phyloP scores from a whole-genome alignment of 495 filamentous ascomycete genomes.

The Astrocystis sublimbata region DNA sequence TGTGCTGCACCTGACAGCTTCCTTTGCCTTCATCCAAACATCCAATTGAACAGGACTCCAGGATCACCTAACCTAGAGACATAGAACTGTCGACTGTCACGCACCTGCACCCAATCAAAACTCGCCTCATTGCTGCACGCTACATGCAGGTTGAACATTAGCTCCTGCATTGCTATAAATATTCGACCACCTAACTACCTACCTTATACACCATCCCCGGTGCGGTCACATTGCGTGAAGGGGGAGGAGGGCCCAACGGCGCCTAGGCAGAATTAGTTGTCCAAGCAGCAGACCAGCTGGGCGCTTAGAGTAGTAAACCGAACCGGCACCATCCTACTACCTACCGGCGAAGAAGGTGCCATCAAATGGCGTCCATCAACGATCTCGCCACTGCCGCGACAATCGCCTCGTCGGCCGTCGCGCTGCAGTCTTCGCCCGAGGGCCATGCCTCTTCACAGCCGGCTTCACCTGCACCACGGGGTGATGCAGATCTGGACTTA shows the following conservation, averaged over 20 bases:
- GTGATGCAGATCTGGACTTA: too few species aligned
- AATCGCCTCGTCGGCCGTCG: slow-evolving; percentile 39
- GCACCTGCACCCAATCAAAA: slow-evolving; percentile 6
- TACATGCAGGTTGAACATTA: background rate
- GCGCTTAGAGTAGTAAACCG: background rate
- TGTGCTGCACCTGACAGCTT: background rate
- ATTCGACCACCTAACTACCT: too few species aligned
- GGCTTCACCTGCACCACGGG: slow-evolving; percentile 5
- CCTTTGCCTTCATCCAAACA: slow-evolving; percentile 4
- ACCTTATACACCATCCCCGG: slow-evolving; percentile 3
- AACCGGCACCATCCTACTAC: too few species aligned
- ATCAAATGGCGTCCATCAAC: slow-evolving; percentile 48
- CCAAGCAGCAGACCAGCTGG: slow-evolving; percentile 4
- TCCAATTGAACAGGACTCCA: slow-evolving; percentile 23
- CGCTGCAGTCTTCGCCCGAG: slow-evolving; percentile 25
- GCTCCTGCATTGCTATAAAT: background rate
- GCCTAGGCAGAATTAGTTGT: background rate
- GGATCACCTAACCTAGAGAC: background rate
- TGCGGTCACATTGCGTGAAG: slow-evolving; percentile 7
- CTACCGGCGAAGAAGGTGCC: too few species aligned
- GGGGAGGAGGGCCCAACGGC: background rate
- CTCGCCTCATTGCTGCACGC: background rate
- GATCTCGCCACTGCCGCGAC: slow-evolving; percentile 46
- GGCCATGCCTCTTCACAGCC: slow-evolving; percentile 12
- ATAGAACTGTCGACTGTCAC: slow-evolving; percentile 18